Conservation (phyloP, 1,284 basidiomycete species). For the Moniliophthora roreri region DNA sequence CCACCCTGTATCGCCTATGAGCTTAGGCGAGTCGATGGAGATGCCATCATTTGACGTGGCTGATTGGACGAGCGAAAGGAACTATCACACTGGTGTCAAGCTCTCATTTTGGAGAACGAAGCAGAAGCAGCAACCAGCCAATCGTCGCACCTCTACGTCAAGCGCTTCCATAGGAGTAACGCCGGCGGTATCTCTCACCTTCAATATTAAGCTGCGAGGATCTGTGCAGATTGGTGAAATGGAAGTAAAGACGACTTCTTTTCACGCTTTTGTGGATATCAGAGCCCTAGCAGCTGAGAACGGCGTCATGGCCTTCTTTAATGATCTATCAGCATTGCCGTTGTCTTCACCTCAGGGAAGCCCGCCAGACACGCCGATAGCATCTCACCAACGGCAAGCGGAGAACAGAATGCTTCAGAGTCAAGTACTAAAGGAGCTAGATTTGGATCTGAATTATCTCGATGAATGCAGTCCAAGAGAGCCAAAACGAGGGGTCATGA, state of each 20-base stretch:
- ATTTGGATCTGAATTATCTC: slow-evolving; percentile 49
- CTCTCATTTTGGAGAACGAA: slow-evolving; percentile 62
- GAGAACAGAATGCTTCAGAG: slow-evolving; percentile 42
- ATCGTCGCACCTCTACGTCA: not conserved
- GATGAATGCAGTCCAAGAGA: slow-evolving; percentile 11
- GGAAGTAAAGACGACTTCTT: slow-evolving; percentile 47
- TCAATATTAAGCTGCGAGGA: not conserved
- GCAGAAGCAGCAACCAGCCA: slow-evolving; percentile 17
- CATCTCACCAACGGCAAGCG: slow-evolving; percentile 27
- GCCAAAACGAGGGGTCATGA: not conserved
- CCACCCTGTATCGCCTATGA: slow-evolving; percentile 34
- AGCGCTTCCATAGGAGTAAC: not conserved
- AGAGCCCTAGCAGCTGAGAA: slow-evolving; percentile 40
- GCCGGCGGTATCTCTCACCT: not conserved
- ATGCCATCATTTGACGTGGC: slow-evolving; percentile 56
- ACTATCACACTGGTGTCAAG: slow-evolving; percentile 45
- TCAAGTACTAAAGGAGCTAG: slow-evolving; percentile 54
- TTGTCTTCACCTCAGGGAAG: slow-evolving; percentile 36
- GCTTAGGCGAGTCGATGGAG: slow-evolving; percentile 22
- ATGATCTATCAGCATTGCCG: slow-evolving; percentile 25
- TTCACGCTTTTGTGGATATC: slow-evolving; percentile 80
- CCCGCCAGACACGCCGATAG: slow-evolving; percentile 21
- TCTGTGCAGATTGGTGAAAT: slow-evolving; percentile 2
- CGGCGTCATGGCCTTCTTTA: slow-evolving; percentile 38
- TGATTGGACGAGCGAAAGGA: slow-evolving; percentile 59